These are phyloP conservation scores for Cucurbitaria berberidis DNA, from an alignment of 2,329 filamentous ascomycete species.

Conservation along the genomic window DNA sequence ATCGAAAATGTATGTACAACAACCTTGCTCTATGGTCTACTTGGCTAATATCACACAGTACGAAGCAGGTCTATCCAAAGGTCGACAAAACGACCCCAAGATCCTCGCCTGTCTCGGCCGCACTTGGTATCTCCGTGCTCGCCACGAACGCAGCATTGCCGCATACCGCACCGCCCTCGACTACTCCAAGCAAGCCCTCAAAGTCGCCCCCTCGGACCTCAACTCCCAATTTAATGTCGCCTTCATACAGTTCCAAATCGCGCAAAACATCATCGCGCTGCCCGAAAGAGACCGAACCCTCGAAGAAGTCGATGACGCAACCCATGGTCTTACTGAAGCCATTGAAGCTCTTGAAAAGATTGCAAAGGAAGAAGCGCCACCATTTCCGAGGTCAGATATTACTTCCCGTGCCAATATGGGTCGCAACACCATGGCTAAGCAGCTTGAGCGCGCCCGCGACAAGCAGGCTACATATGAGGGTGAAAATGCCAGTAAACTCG, in stretches of 20 bases:
- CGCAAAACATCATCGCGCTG: conserved; percentile 76
- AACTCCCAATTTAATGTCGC: conserved; percentile 98
- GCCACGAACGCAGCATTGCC: conserved; percentile 67
- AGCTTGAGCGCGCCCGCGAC: conserved; percentile 83
- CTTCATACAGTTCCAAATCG: conserved; percentile 95
- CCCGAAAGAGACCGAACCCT: conserved; percentile 78
- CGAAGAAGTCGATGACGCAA: conserved; percentile 79
- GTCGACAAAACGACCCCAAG: conserved; percentile 76
- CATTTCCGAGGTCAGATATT: conserved; percentile 88
- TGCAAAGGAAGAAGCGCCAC: conserved; percentile 69
- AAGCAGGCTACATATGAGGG: conserved; percentile 91
- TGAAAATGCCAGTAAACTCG: conserved; percentile 86
- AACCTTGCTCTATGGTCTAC: neutral
- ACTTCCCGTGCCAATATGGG: conserved; percentile 98
- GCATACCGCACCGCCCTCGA: conserved; percentile 69
- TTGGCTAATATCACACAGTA: conserved; percentile 61
- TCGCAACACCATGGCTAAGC: conserved; percentile 89
- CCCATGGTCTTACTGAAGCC: conserved; percentile 80
- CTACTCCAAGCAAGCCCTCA: conserved; percentile 72
- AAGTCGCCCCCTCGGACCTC: conserved; percentile 78
- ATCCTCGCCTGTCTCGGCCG: conserved; percentile 87
- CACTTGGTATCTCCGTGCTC: conserved; percentile 83
- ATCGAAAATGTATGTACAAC: conserved; percentile 72
- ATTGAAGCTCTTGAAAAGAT: conserved; percentile 72
- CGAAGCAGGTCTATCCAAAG: conserved; percentile 80